Evolutionary conservation across 208 protist genomes (phyloP).

Genomic region (Borovskyia barvae): DNA sequence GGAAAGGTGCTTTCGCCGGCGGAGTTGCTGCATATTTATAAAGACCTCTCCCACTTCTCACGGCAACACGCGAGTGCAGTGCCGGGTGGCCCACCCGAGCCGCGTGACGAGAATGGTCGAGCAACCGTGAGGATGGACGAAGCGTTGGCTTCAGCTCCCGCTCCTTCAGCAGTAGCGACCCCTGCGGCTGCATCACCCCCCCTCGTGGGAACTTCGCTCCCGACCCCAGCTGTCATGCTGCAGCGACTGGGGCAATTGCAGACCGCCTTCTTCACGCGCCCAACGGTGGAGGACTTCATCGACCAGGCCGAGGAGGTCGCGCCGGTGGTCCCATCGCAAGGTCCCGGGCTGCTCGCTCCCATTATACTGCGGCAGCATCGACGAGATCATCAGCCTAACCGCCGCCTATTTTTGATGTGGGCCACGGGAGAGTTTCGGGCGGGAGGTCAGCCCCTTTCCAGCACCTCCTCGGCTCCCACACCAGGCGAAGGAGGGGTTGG

Average conservation of each 20-base stretch:
- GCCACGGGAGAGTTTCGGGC: constrained; percentile 34
- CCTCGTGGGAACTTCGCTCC: constrained; percentile 7
- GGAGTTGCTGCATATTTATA: constrained; percentile 42
- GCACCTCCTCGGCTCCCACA: background rate
- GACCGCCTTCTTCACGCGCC: constrained; percentile 62
- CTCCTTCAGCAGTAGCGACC: background rate
- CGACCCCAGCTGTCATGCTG: constrained; percentile 11
- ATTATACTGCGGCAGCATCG: constrained; percentile 68
- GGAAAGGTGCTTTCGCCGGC: constrained; percentile 61
- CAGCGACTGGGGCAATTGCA: constrained; percentile 17
- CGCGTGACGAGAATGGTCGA: background rate
- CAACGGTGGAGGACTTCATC: constrained; percentile 68
- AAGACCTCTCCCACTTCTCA: constrained; percentile 6
- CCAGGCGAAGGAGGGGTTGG: too few relatives aligned
- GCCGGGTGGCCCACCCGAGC: background rate
- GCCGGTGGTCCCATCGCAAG: constrained; percentile 60
- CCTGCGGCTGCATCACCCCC: background rate
- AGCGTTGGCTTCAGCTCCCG: background rate
- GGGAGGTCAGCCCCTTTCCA: background rate
- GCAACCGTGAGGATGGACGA: background rate
- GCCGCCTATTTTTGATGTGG: constrained; percentile 79
- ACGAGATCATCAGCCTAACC: constrained; percentile 50
- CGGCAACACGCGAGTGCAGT: background rate
- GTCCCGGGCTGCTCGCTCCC: constrained; percentile 47
- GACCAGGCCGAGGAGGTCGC: constrained; percentile 49